Conservation (phyloP, 441 rosid genomes). For the Populus hybrid region DNA sequence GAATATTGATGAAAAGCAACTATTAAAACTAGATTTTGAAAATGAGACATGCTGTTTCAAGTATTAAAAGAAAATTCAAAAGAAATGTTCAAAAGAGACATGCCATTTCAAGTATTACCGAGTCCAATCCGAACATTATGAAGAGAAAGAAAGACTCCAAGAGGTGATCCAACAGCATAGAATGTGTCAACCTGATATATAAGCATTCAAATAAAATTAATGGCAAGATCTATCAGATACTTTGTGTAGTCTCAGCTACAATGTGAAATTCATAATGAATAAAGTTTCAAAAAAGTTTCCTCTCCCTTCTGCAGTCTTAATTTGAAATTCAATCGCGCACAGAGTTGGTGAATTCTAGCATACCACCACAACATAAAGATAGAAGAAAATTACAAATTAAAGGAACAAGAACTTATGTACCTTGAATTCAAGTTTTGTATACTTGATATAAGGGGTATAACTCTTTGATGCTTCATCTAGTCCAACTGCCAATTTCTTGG, state of each 20-base stretch:
- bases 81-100: background rate
- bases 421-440: slow-evolving; percentile 89
- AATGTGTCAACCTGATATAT: slow-evolving; percentile 82
- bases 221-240: background rate
- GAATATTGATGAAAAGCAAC: slow-evolving; percentile 17
- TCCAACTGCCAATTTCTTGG: slow-evolving; percentile 24
- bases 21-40: background rate
- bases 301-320: background rate
- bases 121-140: slow-evolving; percentile 85
- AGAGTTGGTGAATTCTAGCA: background rate
- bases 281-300: background rate
- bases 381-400: background rate
- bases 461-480: slow-evolving; percentile 39
- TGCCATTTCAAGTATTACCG: slow-evolving; percentile 43
- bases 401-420: slow-evolving; percentile 24
- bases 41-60: background rate
- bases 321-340: background rate
- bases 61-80: no score
- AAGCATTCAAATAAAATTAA: slow-evolving; percentile 18
- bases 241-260: background rate
- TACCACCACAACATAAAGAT: background rate
- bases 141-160: slow-evolving; percentile 93
- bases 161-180: slow-evolving; percentile 98
- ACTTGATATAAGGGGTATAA: slow-evolving; percentile 73
- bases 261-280: background rate